Base-by-base conservation (phyloP, 352 stramenopile species). In the Phytophthora ohioensis region DNA sequence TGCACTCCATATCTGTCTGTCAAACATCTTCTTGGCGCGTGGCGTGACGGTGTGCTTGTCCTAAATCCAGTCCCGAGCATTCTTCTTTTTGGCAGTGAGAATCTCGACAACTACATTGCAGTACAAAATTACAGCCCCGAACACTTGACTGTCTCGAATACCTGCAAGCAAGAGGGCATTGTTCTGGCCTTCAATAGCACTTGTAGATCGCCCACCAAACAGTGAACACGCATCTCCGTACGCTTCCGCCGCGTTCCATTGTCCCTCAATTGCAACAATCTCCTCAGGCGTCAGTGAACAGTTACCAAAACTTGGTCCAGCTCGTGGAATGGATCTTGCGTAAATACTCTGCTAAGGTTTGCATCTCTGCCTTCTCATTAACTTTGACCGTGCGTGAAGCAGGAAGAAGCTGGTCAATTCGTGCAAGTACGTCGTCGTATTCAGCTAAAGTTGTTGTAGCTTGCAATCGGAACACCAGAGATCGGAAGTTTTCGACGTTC, bases 301-400 rank as follows among this genome's bases (percentile, higher is more conserved):
- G 21, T 67, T 67, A 1, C 48, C 58, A 45, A 67, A 53, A 10
- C 47, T 57, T 35, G 58, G 21, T 59, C 58, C 58, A 67, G 41
- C 36, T 53, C n/a, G 58, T 67, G 7, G 56, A 47, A 15, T 66
- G 58, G 17, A 66, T 66, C 1, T 12, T 17, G 8, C 48, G 38
- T 15, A 67, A 67, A 11, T 67, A 52, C 15, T 42, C 13, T 3
- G 58, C 36, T 2, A 27, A 39, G 0, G 47, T 45, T 30, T 67
- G 58, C 4, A 10, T 38, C 5, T 49, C 5, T 38, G 13, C 0
- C 3, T 5, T 15, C 4, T 35, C 35, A 31, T 57, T 32, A 1
- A n/a, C 17, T 30, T 38, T 49, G 2, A 48, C 9, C 0, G 45
- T 64, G 2, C 57, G 15, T 11, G 35, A 4, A n/a, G 15, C 27